Evolutionary conservation across 1,284 basidiomycete genomes (phyloP), one percentile per base, ranked within the genome.

Genomic region (Cutaneotrichosporon dermatis): DNA sequence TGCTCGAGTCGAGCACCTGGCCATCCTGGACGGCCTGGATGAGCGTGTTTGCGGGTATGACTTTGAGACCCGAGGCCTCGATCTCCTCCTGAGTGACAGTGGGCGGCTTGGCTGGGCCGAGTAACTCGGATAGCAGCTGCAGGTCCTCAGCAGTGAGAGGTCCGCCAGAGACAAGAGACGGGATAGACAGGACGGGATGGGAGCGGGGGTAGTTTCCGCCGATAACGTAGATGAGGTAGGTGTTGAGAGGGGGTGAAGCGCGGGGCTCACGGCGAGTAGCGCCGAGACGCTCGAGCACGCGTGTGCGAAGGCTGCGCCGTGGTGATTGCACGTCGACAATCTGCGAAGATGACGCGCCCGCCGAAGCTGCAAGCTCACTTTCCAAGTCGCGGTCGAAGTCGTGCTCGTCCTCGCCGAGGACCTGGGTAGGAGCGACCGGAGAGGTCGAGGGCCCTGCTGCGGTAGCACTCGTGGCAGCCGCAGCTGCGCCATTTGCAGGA

Each of bases 191-290:
- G 60, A 94, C 86, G 54, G 85, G 88, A 72, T 93, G 90, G 63
- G 89, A 86, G 25, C 88, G 87, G 1, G 90, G 89, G 72, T 92
- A 94, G 70, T 92, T 90, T 37, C 80, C 80, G 15, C 90, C 90
- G 85, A 79, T 72, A 43, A 78, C 73, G 62, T 73, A 78, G 54
- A 79, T 70, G 15, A 77, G 64, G 59, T 77, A 78, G 1, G 73
- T 76, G 58, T 72, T 69, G 15, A 71, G 46, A 3, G 66, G 69
- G 59, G 61, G 65, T 2, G 41, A 12, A n/a, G 58, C 54, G 34
- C 33, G 37, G 2, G 33, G 44, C 54, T 54, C n/a, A 55, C 57
- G 54, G 63, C 25, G 63, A 39, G 37, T 59, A 42, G 10, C 49
- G 41, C 3, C 43, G 35, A 69, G 44, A 11, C 64, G 63, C n/a